Evolutionary conservation across 257 asterid genomes (phyloP), one percentile per base, ranked within the genome.

Genomic region (Verbena officinalis): DNA sequence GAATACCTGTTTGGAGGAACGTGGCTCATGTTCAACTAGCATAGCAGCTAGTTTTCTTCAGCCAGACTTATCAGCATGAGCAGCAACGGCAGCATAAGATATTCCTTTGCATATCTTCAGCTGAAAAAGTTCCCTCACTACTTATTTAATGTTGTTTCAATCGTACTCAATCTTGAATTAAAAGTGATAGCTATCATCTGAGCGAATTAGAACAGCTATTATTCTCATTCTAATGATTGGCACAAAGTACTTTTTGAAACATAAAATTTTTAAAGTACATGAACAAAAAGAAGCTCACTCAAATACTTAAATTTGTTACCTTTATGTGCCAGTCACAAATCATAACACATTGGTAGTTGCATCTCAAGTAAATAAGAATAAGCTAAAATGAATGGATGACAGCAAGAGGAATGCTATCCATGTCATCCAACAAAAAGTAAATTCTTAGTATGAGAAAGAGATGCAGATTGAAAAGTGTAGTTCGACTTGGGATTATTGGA

Each of bases 61-160:
- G 68, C 99, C 96, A 74, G 72, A 79, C 76, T 94, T 90, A 71
- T 94, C 95, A 38, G 97, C 97, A 70, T 94, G 96, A 73, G 90
- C 92, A 69, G 97, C 97, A 68, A 90, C 95, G 34, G 96, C 99
- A 60, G 99, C 99, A 86, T 90, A 94, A 51, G 99, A 90, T 74
- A 94, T 94, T 60, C 97, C 93, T 81, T 88, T 94, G 88, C 97
- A 94, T 73, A 90, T 73, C 85, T 82, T 94, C 75, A 94, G 84
- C 99, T 94, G 88, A 64, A 65, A 75, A 67, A 1, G 21, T 30
- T 53, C 8, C 46, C 40, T 7, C 13, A 58, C n/a, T 34, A 27
- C 23, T 34, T 56, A 49, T 24, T 14, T 48, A 3, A 64, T 45
- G 2, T 4, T 22, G 13, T 12, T 16, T 42, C 13, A 55, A 19